Percentiles rank a stretch among this genome's conserved stretches.
Evolutionary conservation across 2,329 filamentous ascomycete species (phyloP).

Genomic region (Claviceps arundinis): DNA sequence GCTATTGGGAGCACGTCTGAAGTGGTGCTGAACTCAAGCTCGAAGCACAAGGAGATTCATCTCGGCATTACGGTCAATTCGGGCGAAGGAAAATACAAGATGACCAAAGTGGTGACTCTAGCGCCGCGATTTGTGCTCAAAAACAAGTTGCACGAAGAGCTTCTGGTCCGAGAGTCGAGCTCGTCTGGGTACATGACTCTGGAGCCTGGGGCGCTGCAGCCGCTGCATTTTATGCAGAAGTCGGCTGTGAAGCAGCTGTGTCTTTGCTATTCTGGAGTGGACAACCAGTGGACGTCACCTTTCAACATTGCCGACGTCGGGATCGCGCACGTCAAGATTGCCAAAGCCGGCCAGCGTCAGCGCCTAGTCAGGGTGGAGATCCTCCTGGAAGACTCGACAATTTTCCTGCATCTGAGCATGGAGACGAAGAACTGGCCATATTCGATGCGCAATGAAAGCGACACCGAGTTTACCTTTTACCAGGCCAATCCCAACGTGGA

Average conservation of each 20-base stretch:
- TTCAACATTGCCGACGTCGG: conserved; percentile 96
- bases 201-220: conserved; percentile 64
- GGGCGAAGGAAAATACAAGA: conserved; percentile 93
- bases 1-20: conserved; percentile 90
- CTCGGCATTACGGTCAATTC: conserved; percentile 79
- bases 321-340: conserved; percentile 84
- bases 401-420: conserved; percentile 81
- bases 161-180: conserved; percentile 82
- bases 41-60: conserved; percentile 69
- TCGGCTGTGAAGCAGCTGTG: conserved; percentile 77
- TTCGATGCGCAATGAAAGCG: conserved; percentile 96
- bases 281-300: conserved; percentile 94
- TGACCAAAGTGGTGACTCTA: conserved; percentile 90
- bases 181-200: conserved; percentile 75
- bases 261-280: conserved; percentile 82
- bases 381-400: conserved; percentile 81
- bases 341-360: conserved; percentile 80
- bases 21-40: conserved; percentile 63
- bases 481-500: conserved; percentile 88
- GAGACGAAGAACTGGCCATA: conserved; percentile 97
- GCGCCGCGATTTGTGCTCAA: conserved; percentile 87
- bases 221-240: conserved; percentile 81
- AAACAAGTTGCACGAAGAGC: conserved; percentile 79
- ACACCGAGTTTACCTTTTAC: conserved; percentile 92
- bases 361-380: conserved; percentile 78